Percentiles rank a stretch among this genome's conserved stretches.
phyloP scores from a whole-genome alignment of 306 rosid species.

The Phaseolus lunatus region DNA sequence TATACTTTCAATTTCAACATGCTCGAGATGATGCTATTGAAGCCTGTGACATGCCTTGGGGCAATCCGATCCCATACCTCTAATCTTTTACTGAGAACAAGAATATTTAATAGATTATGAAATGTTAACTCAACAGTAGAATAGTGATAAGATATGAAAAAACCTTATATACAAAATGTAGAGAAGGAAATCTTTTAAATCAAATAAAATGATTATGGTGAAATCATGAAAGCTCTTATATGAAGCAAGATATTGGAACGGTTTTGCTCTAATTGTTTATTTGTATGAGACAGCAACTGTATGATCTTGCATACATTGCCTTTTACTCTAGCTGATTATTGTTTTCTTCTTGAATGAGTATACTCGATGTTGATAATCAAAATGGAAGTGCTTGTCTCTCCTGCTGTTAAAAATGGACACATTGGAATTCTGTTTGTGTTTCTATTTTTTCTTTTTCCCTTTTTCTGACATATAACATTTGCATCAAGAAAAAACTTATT shows the following conservation, averaged over 20 bases:
- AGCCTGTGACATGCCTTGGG: not conserved
- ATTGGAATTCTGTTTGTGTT: not conserved
- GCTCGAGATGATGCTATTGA: not conserved
- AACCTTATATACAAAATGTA: not conserved
- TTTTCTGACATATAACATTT: not conserved
- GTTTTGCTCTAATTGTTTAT: not conserved
- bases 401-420: not conserved
- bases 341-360: not conserved
- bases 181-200: not conserved
- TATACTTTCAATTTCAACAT: not conserved
- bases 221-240: constrained; percentile 7
- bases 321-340: not conserved
- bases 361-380: constrained; percentile 21
- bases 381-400: constrained; percentile 1
- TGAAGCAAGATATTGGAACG: constrained; percentile 1
- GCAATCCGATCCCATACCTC: not conserved
- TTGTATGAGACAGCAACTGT: not conserved
- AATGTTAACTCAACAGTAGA: not conserved
- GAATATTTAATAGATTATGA: constrained; percentile 1
- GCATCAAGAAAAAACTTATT: not conserved
- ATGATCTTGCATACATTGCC: not conserved
- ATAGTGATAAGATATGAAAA: not conserved
- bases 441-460: not conserved
- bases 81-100: not conserved
- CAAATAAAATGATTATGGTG: not conserved